phyloP scores from a whole-genome alignment of 345 rosid genomes.

The Microthlaspi erraticum region DNA sequence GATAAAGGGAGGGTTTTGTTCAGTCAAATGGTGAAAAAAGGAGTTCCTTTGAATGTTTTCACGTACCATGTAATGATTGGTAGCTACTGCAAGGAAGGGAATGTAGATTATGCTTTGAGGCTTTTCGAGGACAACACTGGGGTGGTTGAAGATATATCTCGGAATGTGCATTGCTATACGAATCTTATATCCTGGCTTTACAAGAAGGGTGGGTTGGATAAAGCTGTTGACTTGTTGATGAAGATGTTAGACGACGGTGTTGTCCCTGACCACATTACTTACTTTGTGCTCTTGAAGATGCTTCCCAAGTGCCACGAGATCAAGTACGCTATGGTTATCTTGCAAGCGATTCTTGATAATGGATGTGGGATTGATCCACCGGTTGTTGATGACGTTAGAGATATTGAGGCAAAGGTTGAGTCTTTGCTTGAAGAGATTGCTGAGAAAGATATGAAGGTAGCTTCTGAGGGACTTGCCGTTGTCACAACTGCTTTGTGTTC shows the following conservation, averaged over 20 bases:
- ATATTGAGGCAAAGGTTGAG: slow-evolving; percentile 50
- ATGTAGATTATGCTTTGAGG: slow-evolving; percentile 55
- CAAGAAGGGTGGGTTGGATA: slow-evolving; percentile 51
- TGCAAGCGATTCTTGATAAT: slow-evolving; percentile 54
- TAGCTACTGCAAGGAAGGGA: slow-evolving; percentile 61
- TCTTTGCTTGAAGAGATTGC: slow-evolving; percentile 54
- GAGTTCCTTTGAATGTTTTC: slow-evolving; percentile 48
- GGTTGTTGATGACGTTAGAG: slow-evolving; percentile 29
- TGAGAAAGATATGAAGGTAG: slow-evolving; percentile 48
- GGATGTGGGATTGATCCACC: slow-evolving; percentile 51
- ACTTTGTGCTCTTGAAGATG: slow-evolving; percentile 61
- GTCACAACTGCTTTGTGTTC: slow-evolving; percentile 63
- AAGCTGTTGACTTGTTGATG: slow-evolving; percentile 54
- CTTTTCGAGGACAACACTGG: slow-evolving; percentile 48
- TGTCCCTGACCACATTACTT: slow-evolving; percentile 68
- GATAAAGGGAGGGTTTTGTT: slow-evolving; percentile 53
- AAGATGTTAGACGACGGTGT: slow-evolving; percentile 56
- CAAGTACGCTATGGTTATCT: slow-evolving; percentile 51
- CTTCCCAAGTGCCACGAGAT: slow-evolving; percentile 56
- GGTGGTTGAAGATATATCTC: slow-evolving; percentile 40
- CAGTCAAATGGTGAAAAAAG: slow-evolving; percentile 51
- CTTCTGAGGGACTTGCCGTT: slow-evolving; percentile 55
- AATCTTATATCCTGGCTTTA: slow-evolving; percentile 56
- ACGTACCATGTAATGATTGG: slow-evolving; percentile 62
- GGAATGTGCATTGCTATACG: slow-evolving; percentile 60